These are phyloP conservation scores for Backusella luteola DNA, from an alignment of 192 early-diverging fungal species.

Conservation along the genomic window DNA sequence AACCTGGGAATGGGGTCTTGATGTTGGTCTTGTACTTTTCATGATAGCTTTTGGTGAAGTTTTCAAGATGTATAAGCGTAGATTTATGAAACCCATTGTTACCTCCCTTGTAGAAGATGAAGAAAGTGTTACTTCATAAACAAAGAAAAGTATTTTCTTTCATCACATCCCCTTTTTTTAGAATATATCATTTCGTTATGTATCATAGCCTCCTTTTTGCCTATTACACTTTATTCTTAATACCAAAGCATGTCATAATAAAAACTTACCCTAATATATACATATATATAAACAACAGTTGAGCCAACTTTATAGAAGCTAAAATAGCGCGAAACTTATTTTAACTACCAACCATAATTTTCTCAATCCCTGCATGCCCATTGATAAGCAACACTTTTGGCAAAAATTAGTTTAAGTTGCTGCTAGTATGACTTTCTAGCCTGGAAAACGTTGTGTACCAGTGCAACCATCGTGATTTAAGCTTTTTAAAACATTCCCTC, in stretches of 20 bases:
- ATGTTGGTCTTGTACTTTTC: slow-evolving; percentile 50
- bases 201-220: background rate
- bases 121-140: background rate
- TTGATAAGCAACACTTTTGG: background rate
- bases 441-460: background rate
- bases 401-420: background rate
- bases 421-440: background rate
- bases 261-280: background rate
- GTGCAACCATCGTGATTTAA: background rate
- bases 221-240: background rate
- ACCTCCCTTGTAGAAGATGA: slow-evolving; percentile 1
- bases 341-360: background rate
- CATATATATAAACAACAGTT: background rate
- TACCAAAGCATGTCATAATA: background rate
- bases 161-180: background rate
- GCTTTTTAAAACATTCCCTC: background rate
- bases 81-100: slow-evolving; percentile 19
- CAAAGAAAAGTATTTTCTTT: background rate
- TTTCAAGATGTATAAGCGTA: slow-evolving; percentile 53
- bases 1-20: slow-evolving; percentile 75
- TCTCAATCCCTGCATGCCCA: background rate
- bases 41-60: slow-evolving; percentile 60
- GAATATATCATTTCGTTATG: background rate
- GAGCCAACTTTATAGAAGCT: background rate
- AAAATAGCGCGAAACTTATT: background rate